A percentile compares a stretch with the other conserved stretches of the same genome.
These are phyloP conservation scores for Camelina hispida DNA, from an alignment of 345 rosid species.

Conservation along the genomic window DNA sequence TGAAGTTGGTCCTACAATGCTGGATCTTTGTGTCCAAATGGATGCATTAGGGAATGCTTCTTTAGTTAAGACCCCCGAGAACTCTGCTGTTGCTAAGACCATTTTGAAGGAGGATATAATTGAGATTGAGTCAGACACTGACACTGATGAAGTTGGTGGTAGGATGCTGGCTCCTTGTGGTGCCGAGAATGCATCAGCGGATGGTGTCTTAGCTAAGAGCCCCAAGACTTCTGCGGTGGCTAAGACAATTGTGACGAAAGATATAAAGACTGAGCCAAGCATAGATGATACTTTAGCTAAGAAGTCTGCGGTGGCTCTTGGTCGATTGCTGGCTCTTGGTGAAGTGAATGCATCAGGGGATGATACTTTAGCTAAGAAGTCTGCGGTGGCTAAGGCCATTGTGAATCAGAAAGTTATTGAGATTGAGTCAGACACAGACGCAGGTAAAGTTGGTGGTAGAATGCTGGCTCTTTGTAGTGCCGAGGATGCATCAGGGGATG, in stretches of 20 bases:
- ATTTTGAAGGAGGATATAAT: background rate
- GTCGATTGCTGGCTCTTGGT: background rate
- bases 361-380: background rate
- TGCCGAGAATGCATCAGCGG: constrained; percentile 21
- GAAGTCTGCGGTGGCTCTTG: background rate
- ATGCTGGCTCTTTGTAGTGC: constrained; percentile 4
- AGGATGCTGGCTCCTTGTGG: background rate
- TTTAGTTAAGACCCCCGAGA: background rate
- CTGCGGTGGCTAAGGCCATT: background rate
- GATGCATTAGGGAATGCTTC: constrained; percentile 25
- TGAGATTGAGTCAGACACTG: constrained; percentile 6
- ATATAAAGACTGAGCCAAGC: constrained; percentile 3
- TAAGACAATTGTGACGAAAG: background rate
- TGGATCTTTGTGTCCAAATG: constrained; percentile 23
- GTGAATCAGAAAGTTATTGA: constrained; percentile 1
- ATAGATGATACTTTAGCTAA: background rate
- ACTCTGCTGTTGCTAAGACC: background rate
- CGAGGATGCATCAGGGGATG: constrained; percentile 22
- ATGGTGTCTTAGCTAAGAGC: background rate
- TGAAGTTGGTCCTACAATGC: background rate
- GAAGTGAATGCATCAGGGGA: constrained; percentile 24
- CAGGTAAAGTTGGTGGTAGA: background rate
- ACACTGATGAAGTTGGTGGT: background rate
- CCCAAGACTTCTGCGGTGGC: background rate
- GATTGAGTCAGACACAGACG: constrained; percentile 4